Conservation (phyloP, 208 protist species). For the Leishmania tropica region DNA sequence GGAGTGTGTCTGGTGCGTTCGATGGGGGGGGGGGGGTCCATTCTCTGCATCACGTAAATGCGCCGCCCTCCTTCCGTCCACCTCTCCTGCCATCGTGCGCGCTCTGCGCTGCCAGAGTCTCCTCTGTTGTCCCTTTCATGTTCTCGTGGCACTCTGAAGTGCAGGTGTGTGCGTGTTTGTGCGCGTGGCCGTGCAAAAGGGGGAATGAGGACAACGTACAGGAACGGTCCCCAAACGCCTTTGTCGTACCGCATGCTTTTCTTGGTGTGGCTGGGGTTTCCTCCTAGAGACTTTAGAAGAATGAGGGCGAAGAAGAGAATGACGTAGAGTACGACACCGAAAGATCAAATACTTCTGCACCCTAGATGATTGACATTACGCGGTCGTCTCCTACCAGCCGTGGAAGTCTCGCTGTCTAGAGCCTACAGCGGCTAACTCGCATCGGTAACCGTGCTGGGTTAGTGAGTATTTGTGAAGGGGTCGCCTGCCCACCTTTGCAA, state of each 20-base stretch:
- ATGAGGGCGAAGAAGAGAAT: neutral
- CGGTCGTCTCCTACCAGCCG: neutral
- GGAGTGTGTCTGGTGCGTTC: neutral
- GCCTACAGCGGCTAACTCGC: neutral
- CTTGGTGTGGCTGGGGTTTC: too few species aligned
- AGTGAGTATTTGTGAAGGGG: neutral
- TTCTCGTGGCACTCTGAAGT: neutral
- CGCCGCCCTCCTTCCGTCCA: neutral
- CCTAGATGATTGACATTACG: neutral
- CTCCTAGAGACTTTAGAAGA: neutral
- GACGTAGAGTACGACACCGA: neutral
- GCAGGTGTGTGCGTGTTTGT: neutral
- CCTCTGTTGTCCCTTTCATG: too few species aligned
- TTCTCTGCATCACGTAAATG: neutral
- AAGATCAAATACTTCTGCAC: neutral
- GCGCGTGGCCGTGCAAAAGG: neutral
- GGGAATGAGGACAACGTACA: neutral
- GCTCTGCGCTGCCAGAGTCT: too few species aligned
- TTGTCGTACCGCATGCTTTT: neutral
- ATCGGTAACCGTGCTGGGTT: neutral
- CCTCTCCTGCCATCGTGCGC: neutral
- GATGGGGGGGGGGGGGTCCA: neutral
- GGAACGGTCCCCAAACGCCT: neutral
- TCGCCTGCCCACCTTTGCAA: neutral
- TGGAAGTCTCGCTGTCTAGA: neutral